Percentiles rank a stretch among this genome's conserved stretches.
These are phyloP conservation scores for Stenocarpella maydis DNA, from an alignment of 2,329 filamentous ascomycete species.

Conservation along the genomic window DNA sequence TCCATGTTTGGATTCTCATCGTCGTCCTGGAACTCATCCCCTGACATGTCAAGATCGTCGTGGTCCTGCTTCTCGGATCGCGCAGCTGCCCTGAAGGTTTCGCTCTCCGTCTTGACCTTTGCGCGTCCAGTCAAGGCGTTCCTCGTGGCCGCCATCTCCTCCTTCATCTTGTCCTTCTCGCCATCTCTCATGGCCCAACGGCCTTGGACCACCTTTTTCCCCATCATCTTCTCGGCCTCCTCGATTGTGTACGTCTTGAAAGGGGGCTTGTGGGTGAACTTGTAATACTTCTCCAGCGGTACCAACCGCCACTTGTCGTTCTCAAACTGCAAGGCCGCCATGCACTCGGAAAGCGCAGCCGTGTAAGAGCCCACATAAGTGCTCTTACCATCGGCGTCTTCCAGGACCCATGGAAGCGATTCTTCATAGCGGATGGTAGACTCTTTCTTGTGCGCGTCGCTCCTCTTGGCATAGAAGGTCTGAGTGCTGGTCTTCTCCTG, in stretches of 20 bases:
- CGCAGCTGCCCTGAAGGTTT: constrained; percentile 67
- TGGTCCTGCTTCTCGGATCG: constrained; percentile 74
- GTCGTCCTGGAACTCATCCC: constrained; percentile 85
- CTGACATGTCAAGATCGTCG: constrained; percentile 72
- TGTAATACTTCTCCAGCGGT: constrained; percentile 96
- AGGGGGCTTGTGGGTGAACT: constrained; percentile 80
- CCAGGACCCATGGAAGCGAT: constrained; percentile 93
- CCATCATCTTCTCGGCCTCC: constrained; percentile 85
- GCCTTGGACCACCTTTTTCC: constrained; percentile 77
- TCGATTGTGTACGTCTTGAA: constrained; percentile 83
- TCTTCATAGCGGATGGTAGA: constrained; percentile 87
- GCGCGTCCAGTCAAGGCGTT: constrained; percentile 60
- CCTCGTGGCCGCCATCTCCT: constrained; percentile 68
- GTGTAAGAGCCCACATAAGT: constrained; percentile 94
- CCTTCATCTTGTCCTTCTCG: constrained; percentile 64
- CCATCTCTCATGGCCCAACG: constrained; percentile 81
- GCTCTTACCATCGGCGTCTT: constrained; percentile 95
- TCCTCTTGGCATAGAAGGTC: constrained; percentile 81
- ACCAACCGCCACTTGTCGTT: constrained; percentile 81
- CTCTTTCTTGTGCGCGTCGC: constrained; percentile 81
- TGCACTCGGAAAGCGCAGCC: constrained; percentile 84
- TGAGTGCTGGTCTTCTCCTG: constrained; percentile 81
- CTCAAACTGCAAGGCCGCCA: constrained; percentile 79
- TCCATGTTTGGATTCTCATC: constrained; percentile 82
- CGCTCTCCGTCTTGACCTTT: constrained; percentile 74